phyloP scores from a whole-genome alignment of 495 filamentous ascomycete genomes.

The Ramalina intermedia region DNA sequence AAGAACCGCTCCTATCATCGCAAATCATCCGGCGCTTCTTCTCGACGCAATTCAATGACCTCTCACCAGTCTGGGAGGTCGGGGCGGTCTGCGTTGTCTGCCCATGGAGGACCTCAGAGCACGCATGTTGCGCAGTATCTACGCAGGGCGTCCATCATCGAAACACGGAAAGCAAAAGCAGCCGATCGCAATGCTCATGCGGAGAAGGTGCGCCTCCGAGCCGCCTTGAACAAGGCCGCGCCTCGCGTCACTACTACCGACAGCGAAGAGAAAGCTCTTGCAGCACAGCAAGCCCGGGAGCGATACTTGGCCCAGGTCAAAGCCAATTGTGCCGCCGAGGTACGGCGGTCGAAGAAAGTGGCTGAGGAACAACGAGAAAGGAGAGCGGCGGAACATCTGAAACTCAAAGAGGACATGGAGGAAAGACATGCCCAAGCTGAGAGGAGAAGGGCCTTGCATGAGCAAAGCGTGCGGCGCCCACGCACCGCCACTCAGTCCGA shows the following conservation, averaged over 20 bases:
- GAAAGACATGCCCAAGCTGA: constrained; percentile 83
- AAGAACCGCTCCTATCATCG: constrained; percentile 48
- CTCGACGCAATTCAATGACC: constrained; percentile 78
- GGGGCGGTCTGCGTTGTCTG: constrained; percentile 29
- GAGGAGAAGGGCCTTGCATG: constrained; percentile 41
- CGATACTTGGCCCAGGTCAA: constrained; percentile 86
- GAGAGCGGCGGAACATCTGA: constrained; percentile 71
- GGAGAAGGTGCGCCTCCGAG: constrained; percentile 87
- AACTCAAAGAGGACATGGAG: constrained; percentile 65
- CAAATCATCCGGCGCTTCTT: constrained; percentile 73
- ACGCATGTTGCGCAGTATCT: constrained; percentile 81
- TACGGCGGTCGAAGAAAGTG: constrained; percentile 81
- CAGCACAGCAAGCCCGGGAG: constrained; percentile 83
- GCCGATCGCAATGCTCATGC: constrained; percentile 90
- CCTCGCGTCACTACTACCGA: constrained; percentile 39
- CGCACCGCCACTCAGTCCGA: constrained; percentile 47
- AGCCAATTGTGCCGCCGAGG: constrained; percentile 87
- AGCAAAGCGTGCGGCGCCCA: constrained; percentile 44
- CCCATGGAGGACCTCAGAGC: constrained; percentile 53
- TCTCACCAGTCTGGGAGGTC: constrained; percentile 68
- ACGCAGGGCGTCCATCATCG: constrained; percentile 79
- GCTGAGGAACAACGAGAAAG: constrained; percentile 86
- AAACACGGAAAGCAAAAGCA: constrained; percentile 81
- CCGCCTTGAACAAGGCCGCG: constrained; percentile 69
- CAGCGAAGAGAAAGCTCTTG: constrained; percentile 70